phyloP scores from a whole-genome alignment of 2,329 filamentous ascomycete genomes.

The Neonectria faginata region DNA sequence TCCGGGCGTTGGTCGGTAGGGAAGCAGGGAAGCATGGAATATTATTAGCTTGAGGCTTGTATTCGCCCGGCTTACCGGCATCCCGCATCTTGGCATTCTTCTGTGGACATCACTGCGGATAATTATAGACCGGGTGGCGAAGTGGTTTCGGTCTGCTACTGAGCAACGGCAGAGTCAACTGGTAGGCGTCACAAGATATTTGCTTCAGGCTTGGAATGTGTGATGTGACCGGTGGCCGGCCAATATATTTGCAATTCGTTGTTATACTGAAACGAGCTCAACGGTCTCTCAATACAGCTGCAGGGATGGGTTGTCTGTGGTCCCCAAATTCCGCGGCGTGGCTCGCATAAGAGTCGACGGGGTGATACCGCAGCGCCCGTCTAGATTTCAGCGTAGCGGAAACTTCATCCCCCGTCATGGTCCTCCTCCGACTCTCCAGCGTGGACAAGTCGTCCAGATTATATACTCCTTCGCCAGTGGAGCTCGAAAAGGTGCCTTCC shows the following conservation, averaged over 20 bases:
- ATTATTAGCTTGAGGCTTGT: neutral
- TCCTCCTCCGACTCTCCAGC: conserved; percentile 16
- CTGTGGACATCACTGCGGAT: neutral
- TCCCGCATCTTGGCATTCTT: neutral
- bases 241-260: neutral
- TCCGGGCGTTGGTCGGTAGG: neutral
- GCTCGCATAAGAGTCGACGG: conserved; percentile 1
- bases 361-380: conserved; percentile 21
- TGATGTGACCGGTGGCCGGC: neutral
- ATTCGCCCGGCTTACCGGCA: neutral
- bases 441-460: conserved; percentile 17
- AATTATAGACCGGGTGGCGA: neutral
- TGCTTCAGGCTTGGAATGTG: too few relatives aligned
- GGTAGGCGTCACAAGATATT: too few relatives aligned
- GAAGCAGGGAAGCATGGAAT: too few relatives aligned
- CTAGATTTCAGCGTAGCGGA: conserved; percentile 29
- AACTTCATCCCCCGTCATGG: neutral
- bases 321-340: neutral
- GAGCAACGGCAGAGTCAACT: neutral
- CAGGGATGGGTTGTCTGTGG: neutral
- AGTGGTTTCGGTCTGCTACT: neutral
- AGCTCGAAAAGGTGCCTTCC: conserved; percentile 36
- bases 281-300: neutral
- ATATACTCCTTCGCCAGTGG: conserved; percentile 29
- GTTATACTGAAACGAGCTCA: neutral